These are phyloP conservation scores for Monoraphidium neglectum DNA, from an alignment of 139 green algal species.

Conservation along the genomic window DNA sequence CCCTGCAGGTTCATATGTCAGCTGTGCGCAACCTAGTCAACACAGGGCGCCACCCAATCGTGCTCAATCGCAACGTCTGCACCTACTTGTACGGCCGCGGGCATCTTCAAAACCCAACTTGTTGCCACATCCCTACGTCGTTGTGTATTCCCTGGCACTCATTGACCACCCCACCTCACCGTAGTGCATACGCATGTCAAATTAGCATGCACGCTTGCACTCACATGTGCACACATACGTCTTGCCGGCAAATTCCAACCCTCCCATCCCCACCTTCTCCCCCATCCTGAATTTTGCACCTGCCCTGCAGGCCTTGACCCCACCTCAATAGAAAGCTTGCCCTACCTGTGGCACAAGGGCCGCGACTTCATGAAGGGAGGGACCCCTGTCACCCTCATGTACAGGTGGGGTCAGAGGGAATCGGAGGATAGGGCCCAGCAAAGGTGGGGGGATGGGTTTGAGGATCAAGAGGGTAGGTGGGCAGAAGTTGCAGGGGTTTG, in stretches of 20 bases:
- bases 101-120: background rate
- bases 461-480: too few species aligned
- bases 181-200: too few species aligned
- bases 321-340: slow-evolving; percentile 44
- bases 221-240: background rate
- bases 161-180: too few species aligned
- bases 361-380: slow-evolving; percentile 51
- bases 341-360: slow-evolving; percentile 76
- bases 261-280: background rate
- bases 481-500: too few species aligned
- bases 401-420: slow-evolving; percentile 55
- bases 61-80: background rate
- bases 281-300: too few species aligned
- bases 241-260: background rate
- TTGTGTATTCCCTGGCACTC: too few species aligned
- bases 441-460: too few species aligned
- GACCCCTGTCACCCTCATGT: slow-evolving; percentile 44
- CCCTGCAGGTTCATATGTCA: background rate
- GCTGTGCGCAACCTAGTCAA: background rate
- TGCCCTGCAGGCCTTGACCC: slow-evolving; percentile 42
- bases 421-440: too few species aligned
- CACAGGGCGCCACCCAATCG: background rate
- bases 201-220: background rate
- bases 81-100: background rate
- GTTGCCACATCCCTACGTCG: background rate